phyloP scores from a whole-genome alignment of 169 alveolate species.

The Plasmodium vivax region DNA sequence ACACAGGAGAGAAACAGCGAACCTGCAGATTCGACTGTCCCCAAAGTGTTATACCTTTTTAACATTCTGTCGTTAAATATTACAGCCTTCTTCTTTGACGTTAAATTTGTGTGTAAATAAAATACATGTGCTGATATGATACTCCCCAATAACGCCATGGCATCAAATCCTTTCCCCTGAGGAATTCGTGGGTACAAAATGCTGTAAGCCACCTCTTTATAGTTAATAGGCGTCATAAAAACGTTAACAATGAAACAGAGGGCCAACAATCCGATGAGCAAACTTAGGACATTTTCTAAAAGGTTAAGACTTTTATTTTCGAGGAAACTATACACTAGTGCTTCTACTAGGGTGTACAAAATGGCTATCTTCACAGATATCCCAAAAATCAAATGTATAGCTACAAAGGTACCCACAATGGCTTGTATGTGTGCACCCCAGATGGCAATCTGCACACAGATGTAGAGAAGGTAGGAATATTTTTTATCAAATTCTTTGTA shows the following conservation, averaged over 20 bases:
- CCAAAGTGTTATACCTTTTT: slow-evolving; percentile 51
- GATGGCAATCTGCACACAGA: slow-evolving; percentile 51
- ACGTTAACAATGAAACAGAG: slow-evolving; percentile 59
- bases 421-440: slow-evolving; percentile 77
- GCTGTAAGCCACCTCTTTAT: slow-evolving; percentile 31
- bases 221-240: slow-evolving; percentile 59
- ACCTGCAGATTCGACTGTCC: slow-evolving; percentile 55
- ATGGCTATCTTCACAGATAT: slow-evolving; percentile 55
- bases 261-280: slow-evolving; percentile 50
- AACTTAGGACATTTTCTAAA: slow-evolving; percentile 63
- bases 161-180: slow-evolving; percentile 50
- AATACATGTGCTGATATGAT: slow-evolving; percentile 69
- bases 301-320: slow-evolving; percentile 53
- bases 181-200: slow-evolving; percentile 66
- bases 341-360: slow-evolving; percentile 56
- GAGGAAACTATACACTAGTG: slow-evolving; percentile 54
- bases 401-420: slow-evolving; percentile 57
- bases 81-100: slow-evolving; percentile 47
- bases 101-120: slow-evolving; percentile 73
- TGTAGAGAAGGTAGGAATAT: slow-evolving; percentile 32
- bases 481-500: slow-evolving; percentile 53
- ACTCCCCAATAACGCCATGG: slow-evolving; percentile 60
- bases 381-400: slow-evolving; percentile 64
- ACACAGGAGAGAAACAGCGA: slow-evolving; percentile 54
- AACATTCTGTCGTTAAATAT: slow-evolving; percentile 33